Conservation (phyloP, 306 rosid species). For the Vicia faba region DNA sequence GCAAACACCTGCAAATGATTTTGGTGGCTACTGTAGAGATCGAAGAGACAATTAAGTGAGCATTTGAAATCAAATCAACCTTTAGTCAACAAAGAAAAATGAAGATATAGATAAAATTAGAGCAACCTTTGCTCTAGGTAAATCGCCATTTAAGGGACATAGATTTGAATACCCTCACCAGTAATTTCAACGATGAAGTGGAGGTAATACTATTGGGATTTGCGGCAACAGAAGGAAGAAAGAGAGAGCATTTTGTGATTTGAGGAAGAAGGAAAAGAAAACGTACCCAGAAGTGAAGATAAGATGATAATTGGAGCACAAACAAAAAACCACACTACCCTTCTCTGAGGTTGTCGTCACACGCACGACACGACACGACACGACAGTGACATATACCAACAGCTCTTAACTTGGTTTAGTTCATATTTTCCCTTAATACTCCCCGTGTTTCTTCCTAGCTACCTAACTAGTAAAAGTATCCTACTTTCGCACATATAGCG, state of each 20-base stretch:
- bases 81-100: background rate
- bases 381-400: too few species aligned
- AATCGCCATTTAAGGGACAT: background rate
- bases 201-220: background rate
- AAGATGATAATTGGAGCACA: background rate
- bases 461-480: too few species aligned
- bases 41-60: background rate
- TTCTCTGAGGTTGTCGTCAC: too few species aligned
- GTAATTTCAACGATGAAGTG: background rate
- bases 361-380: background rate
- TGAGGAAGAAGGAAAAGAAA: background rate
- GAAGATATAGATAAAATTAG: background rate
- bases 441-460: too few species aligned
- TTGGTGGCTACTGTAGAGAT: background rate
- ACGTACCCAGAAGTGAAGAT: background rate
- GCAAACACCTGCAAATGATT: background rate
- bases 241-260: background rate
- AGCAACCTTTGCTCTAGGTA: background rate
- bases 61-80: slow-evolving; percentile 22
- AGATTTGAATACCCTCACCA: background rate
- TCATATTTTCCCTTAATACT: too few species aligned
- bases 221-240: background rate
- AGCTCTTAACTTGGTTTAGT: too few species aligned
- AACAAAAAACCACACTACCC: too few species aligned
- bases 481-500: too few species aligned